A percentile compares a stretch with the other conserved stretches of the same genome.
Evolutionary conservation across 2,329 filamentous ascomycete genomes (phyloP).

Genomic region (Trichoderma cornu-damae): DNA sequence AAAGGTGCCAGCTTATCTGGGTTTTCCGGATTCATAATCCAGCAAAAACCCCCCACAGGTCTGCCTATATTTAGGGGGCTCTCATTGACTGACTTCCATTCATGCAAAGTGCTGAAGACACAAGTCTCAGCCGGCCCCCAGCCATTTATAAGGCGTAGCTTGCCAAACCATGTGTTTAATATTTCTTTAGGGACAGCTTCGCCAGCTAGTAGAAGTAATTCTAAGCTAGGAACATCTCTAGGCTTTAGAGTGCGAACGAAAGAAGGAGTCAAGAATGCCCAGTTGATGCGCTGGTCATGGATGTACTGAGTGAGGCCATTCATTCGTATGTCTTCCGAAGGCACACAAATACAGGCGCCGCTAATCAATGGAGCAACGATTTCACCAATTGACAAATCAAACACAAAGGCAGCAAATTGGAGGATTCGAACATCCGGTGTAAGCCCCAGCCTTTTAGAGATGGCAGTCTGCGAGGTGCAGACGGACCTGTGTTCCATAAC

Average conservation of each 20-base stretch:
- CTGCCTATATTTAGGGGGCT: constrained; percentile 1
- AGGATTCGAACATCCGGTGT: not conserved
- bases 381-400: constrained; percentile 17
- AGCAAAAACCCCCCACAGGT: constrained; percentile 4
- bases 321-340: constrained; percentile 9
- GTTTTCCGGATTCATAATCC: constrained; percentile 14
- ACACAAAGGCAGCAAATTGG: constrained; percentile 10
- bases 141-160: not conserved
- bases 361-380: not conserved
- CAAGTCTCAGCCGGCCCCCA: constrained; percentile 14
- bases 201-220: constrained; percentile 1
- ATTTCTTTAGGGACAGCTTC: constrained; percentile 10
- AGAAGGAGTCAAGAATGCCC: constrained; percentile 4
- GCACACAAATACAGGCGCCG: not conserved
- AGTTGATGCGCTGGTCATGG: not conserved
- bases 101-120: not conserved
- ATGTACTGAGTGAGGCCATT: not conserved
- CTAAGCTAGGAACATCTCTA: not conserved
- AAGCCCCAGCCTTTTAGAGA: not conserved
- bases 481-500: constrained; percentile 6
- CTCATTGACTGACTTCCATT: not conserved
- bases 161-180: constrained; percentile 1
- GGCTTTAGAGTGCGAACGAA: not conserved
- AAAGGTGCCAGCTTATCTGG: not conserved
- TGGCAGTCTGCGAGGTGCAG: not conserved